Evolutionary conservation across 352 stramenopile species (phyloP), one percentile per base, ranked within the genome.

Genomic region (Phytophthora constricta): DNA sequence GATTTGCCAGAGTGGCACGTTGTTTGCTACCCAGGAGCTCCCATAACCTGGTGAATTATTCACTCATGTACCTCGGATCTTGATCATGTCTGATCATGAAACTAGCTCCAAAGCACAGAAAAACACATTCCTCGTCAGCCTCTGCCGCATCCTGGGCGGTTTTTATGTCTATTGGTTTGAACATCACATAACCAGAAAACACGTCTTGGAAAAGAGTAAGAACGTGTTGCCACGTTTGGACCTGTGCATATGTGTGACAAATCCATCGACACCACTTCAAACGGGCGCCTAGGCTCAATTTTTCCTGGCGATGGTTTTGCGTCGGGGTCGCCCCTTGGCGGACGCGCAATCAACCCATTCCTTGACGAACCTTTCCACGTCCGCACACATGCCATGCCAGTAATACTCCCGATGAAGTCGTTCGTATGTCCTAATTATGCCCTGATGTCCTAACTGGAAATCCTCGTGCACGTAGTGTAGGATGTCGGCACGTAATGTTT

Each of bases 251-350:
- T 28, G 50, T 0, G 33, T 57, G 7, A 57, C 31, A 14, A 47
- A 17, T 46, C 50, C 51, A 58, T 48, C 4, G 51, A 58, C 4
- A 58, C 51, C 1, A 58, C 34, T 25, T 58, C 33, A 23, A 58
- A 58, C 5, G 51, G 51, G 2, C 19, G 16, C 9, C 33, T 34
- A 1, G 34, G 34, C n/a, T 25, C 19, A 14, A 58, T 58, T 22
- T 59, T 59, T 4, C 52, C 37, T 11, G 52, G 52, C 13, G 31
- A 37, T 37, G 31, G 31, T 37, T 11, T 11, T 11, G 31, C 7
- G 31, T 37, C 13, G 7, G 7, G 7, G 31, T 7, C 31, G 7
- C 31, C 31, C 31, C 13, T 37, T 37, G 31, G 31, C 31, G 31
- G 31, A 13, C 7, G 13, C 31, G 13, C 31, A 37, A 11, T 37